These are phyloP conservation scores for Termitomyces sp. DNA, from an alignment of 768 basidiomycete genomes.

Conservation along the genomic window DNA sequence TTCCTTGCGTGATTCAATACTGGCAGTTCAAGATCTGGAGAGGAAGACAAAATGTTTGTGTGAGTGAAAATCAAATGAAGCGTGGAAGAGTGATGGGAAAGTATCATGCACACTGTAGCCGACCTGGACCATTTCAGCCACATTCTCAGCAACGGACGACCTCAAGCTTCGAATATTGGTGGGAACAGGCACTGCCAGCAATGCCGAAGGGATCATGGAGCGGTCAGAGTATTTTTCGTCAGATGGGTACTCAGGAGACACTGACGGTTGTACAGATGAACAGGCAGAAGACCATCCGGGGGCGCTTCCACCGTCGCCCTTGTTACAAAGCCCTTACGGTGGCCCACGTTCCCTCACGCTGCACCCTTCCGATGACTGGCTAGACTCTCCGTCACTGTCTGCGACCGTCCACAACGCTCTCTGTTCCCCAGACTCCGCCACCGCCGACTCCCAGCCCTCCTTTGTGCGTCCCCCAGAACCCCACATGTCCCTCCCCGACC, in stretches of 20 bases:
- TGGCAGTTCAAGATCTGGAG: too few species aligned
- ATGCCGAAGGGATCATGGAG: constrained; percentile 19
- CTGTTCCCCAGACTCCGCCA: constrained; percentile 1
- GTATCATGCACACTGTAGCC: constrained; percentile 5
- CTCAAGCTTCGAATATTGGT: constrained; percentile 15
- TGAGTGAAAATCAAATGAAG: constrained; percentile 10
- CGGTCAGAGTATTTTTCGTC: constrained; percentile 12
- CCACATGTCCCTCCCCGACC: constrained; percentile 47
- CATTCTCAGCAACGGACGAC: constrained; percentile 4
- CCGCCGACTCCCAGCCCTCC: constrained; percentile 21
- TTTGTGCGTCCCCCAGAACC: constrained; percentile 40
- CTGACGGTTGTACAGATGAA: constrained; percentile 14
- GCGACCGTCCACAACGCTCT: not conserved
- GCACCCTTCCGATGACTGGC: constrained; percentile 21
- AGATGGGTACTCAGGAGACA: constrained; percentile 10
- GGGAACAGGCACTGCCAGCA: constrained; percentile 32
- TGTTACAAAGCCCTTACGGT: constrained; percentile 23
- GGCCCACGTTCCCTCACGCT: constrained; percentile 37
- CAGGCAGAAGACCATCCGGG: constrained; percentile 22
- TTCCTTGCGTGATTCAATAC: not conserved
- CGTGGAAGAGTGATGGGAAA: constrained; percentile 17
- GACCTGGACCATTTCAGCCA: constrained; percentile 11
- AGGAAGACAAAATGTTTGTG: constrained; percentile 3
- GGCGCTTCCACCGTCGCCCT: constrained; percentile 25
- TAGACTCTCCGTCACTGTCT: constrained; percentile 12